These are phyloP conservation scores for Salvia splendens DNA, from an alignment of 257 asterid species.

Conservation along the genomic window DNA sequence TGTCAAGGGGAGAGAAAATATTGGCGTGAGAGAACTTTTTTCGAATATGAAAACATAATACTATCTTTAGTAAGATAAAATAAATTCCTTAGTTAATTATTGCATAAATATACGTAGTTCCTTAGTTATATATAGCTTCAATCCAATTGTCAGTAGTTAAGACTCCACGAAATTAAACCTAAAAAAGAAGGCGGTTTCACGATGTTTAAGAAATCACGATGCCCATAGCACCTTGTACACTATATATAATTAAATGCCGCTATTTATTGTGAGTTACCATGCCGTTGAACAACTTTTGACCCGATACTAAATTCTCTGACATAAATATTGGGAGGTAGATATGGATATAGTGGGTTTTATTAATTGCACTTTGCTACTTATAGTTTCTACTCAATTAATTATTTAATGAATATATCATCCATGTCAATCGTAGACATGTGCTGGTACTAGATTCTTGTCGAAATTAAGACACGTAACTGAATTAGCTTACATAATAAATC, in stretches of 20 bases:
- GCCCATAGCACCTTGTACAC: constrained; percentile 18
- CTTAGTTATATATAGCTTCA: too few species aligned
- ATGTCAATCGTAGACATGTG: background rate
- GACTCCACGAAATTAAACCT: too few species aligned
- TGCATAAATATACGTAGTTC: too few species aligned
- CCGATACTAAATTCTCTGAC: constrained; percentile 13
- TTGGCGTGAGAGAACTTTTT: too few species aligned
- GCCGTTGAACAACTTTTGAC: constrained; percentile 28
- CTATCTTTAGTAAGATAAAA: too few species aligned
- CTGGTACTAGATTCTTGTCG: background rate
- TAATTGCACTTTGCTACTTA: constrained; percentile 18
- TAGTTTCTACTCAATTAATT: background rate
- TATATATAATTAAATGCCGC: constrained; percentile 22
- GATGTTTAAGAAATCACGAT: constrained; percentile 31
- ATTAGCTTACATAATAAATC: background rate
- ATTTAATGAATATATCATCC: background rate
- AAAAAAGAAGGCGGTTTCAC: constrained; percentile 22
- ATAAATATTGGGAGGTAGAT: constrained; percentile 26
- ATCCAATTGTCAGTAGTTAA: too few species aligned
- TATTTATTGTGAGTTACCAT: constrained; percentile 18
- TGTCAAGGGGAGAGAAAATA: too few species aligned
- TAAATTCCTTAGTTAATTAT: too few species aligned
- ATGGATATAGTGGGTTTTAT: constrained; percentile 25
- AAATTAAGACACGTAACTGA: background rate
- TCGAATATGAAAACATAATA: too few species aligned